phyloP scores from a whole-genome alignment of 148 eudicot species.

The Rhododendron williamsianum region DNA sequence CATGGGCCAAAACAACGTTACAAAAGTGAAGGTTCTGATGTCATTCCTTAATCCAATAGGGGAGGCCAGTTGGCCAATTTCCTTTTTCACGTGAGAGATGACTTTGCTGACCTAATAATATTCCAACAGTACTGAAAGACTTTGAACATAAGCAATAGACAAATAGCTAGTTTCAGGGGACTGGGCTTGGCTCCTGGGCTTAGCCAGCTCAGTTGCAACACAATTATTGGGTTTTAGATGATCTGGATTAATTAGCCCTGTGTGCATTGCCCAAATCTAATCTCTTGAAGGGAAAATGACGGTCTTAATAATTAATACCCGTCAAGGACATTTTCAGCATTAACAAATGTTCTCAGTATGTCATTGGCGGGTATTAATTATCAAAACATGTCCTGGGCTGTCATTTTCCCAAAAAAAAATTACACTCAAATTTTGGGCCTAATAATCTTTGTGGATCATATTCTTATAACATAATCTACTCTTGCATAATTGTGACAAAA shows the following conservation, averaged over 20 bases:
- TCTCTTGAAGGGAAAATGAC: too few relatives aligned
- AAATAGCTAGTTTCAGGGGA: neutral
- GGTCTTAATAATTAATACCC: too few relatives aligned
- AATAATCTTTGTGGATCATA: too few relatives aligned
- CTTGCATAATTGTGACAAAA: neutral
- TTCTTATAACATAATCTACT: neutral
- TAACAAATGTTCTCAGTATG: too few relatives aligned
- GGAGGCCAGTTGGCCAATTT: neutral
- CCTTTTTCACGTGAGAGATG: neutral
- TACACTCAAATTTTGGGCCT: too few relatives aligned
- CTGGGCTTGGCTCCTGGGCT: neutral
- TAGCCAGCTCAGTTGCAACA: neutral
- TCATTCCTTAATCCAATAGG: neutral
- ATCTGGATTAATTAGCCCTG: too few relatives aligned
- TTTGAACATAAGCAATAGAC: slow-evolving; percentile 2
- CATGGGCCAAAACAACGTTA: neutral
- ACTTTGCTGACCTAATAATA: neutral
- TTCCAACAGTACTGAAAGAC: neutral
- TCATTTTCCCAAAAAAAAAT: too few relatives aligned
- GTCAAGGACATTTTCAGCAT: fast-evolving
- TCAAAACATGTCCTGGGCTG: too few relatives aligned
- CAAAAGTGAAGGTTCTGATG: neutral
- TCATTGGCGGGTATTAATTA: too few relatives aligned
- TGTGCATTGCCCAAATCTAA: too few relatives aligned
- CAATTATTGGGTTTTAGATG: too few relatives aligned